phyloP scores from a whole-genome alignment of 306 rosid genomes.

The Dryas drummondii region DNA sequence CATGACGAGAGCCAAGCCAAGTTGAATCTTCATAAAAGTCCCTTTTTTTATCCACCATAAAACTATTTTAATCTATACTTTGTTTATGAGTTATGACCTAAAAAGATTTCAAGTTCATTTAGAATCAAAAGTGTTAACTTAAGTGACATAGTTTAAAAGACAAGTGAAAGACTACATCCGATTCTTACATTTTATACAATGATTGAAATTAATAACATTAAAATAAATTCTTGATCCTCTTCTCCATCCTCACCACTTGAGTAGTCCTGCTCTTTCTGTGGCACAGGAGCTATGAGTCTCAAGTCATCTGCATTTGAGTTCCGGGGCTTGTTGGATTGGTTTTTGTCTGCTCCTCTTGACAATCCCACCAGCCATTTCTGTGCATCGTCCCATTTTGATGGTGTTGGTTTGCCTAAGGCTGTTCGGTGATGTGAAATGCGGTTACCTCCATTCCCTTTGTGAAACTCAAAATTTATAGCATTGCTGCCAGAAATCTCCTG shows the following conservation, averaged over 20 bases:
- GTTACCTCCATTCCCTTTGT: slow-evolving; percentile 52
- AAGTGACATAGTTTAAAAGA: too few species aligned
- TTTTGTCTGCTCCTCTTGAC: slow-evolving; percentile 80
- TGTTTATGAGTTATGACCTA: too few species aligned
- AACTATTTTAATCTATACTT: too few species aligned
- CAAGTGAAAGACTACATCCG: too few species aligned
- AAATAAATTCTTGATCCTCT: not conserved
- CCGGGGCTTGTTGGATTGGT: slow-evolving; percentile 70
- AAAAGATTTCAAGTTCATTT: too few species aligned
- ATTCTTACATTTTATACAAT: too few species aligned
- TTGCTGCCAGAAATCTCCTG: slow-evolving; percentile 50
- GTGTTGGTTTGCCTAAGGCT: slow-evolving; percentile 74
- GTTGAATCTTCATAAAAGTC: too few species aligned
- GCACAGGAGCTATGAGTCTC: slow-evolving; percentile 85
- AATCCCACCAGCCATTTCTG: slow-evolving; percentile 94
- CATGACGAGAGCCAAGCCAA: too few species aligned
- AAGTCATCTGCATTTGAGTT: slow-evolving; percentile 95
- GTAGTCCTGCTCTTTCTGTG: slow-evolving; percentile 75
- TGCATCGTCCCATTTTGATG: slow-evolving; percentile 98
- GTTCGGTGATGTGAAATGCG: slow-evolving; percentile 56
- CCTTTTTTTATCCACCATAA: too few species aligned
- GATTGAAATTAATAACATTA: too few species aligned
- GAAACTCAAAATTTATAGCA: slow-evolving; percentile 64
- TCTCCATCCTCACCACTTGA: slow-evolving; percentile 52
- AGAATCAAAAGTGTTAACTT: too few species aligned